Evolutionary conservation across 129 eudicot species (phyloP).

Genomic region (Saposhnikovia divaricata): DNA sequence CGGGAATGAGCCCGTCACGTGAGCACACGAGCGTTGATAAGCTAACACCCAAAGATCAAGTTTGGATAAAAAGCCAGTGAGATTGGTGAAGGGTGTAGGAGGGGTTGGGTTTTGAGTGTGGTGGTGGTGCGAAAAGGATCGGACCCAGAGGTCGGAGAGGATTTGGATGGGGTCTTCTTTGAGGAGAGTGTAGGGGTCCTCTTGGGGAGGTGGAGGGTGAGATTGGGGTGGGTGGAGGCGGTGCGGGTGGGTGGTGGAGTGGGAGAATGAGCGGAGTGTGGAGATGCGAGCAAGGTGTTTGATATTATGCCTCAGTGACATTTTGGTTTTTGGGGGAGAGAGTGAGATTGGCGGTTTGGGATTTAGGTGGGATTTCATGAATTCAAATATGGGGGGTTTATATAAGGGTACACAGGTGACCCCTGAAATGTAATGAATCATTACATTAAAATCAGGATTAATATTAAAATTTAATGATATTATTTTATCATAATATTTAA

Average conservation of each 20-base stretch:
- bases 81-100: conserved; percentile 44
- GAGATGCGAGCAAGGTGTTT: conserved; percentile 52
- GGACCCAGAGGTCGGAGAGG: conserved; percentile 73
- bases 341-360: background rate
- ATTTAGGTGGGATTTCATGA: background rate
- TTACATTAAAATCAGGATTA: too few relatives aligned
- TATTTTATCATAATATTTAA: too few relatives aligned
- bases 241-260: conserved; percentile 16
- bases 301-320: conserved; percentile 51
- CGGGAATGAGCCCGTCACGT: conserved; percentile 75
- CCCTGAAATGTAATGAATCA: too few relatives aligned
- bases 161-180: conserved; percentile 77
- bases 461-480: too few relatives aligned
- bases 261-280: conserved; percentile 30
- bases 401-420: background rate
- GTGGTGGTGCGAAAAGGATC: conserved; percentile 46
- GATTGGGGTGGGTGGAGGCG: conserved; percentile 14
- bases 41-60: conserved; percentile 91
- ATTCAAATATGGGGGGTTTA: background rate
- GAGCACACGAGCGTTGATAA: conserved; percentile 89
- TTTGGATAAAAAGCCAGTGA: conserved; percentile 71
- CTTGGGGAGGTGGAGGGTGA: conserved; percentile 24
- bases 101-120: conserved; percentile 20
- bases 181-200: conserved; percentile 53
- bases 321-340: background rate